These are phyloP conservation scores for Vinca minor DNA, from an alignment of 257 asterid genomes.

Conservation along the genomic window DNA sequence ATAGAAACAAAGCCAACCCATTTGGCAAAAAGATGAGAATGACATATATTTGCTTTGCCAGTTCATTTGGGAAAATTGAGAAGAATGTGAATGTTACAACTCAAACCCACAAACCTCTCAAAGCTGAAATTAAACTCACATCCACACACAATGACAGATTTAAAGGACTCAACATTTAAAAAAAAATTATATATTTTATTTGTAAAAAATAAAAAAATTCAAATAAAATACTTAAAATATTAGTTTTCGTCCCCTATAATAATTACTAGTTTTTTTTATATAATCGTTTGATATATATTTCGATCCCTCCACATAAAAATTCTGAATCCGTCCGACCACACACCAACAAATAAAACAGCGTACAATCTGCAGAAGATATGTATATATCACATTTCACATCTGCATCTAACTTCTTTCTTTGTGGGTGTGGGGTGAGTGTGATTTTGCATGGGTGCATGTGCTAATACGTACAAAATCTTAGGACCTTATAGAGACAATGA, in stretches of 20 bases:
- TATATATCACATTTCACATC: constrained; percentile 27
- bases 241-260: too few species aligned
- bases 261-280: too few species aligned
- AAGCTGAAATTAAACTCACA: background rate
- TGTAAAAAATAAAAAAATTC: too few species aligned
- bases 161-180: too few species aligned
- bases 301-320: background rate
- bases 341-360: background rate
- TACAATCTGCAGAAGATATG: constrained; percentile 18
- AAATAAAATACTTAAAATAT: too few species aligned
- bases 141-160: too few species aligned
- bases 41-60: constrained; percentile 34
- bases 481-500: too few species aligned
- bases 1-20: constrained; percentile 4
- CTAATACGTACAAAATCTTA: constrained; percentile 26
- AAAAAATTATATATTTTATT: too few species aligned
- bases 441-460: constrained; percentile 36
- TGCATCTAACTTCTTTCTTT: background rate
- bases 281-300: too few species aligned
- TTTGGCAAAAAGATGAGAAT: constrained; percentile 23
- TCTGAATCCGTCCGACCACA: too few species aligned
- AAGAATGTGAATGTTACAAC: constrained; percentile 34
- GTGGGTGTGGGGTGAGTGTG: background rate
- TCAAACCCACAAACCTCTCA: background rate
- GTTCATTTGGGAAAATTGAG: constrained; percentile 19